Evolutionary conservation across 2,329 filamentous ascomycete species (phyloP).

Genomic region (Colletotrichum cuscutae): DNA sequence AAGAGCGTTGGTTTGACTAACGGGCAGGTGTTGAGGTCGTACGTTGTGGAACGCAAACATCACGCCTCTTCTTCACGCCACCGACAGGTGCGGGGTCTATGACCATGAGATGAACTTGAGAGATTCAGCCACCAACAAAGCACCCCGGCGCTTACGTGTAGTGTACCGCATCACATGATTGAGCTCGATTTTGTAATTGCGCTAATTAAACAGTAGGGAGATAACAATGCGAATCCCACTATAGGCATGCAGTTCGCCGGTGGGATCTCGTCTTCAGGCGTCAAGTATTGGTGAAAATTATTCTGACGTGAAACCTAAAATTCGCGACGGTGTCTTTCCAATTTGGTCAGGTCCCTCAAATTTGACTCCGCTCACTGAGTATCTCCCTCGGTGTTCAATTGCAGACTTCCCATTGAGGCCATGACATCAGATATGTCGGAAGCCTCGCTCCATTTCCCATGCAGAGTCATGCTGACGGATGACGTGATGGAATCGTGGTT

Average conservation of each 20-base stretch:
- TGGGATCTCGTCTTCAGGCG: no score
- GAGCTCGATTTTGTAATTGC: neutral
- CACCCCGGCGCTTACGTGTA: neutral
- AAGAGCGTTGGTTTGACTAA: neutral
- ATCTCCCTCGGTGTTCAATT: neutral
- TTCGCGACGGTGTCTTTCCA: neutral
- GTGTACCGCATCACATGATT: neutral
- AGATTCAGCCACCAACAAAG: neutral
- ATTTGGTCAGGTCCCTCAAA: neutral
- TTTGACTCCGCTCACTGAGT: neutral
- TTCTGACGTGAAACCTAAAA: neutral
- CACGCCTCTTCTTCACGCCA: neutral
- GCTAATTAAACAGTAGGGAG: neutral
- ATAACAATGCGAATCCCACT: neutral
- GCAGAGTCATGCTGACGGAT: neutral
- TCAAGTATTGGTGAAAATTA: no score
- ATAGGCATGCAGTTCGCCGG: neutral
- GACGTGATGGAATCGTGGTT: conserved; percentile 1
- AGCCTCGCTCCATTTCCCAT: neutral
- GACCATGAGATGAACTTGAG: neutral
- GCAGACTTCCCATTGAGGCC: neutral
- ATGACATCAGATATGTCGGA: neutral
- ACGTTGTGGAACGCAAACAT: neutral
- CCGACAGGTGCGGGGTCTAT: neutral
- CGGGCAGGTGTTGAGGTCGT: neutral